phyloP scores from a whole-genome alignment of 2,329 filamentous ascomycete species.

The Fonsecaea erecta region DNA sequence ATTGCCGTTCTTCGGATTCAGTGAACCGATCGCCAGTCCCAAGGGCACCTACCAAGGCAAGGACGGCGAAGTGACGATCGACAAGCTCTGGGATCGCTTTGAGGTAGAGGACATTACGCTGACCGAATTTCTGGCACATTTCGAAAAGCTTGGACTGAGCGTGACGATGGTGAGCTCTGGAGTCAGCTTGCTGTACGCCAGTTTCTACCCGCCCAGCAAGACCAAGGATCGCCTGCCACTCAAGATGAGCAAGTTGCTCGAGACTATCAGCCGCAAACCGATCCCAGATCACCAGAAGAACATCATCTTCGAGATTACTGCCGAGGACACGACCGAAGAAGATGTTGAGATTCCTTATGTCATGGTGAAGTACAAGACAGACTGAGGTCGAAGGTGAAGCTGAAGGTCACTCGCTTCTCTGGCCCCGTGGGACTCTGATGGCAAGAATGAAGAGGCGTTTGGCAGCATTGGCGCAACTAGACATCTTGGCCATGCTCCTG shows the following conservation, averaged over 20 bases:
- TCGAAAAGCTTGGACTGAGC: slow-evolving; percentile 77
- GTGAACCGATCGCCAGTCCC: slow-evolving; percentile 90
- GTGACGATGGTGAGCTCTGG: slow-evolving; percentile 97
- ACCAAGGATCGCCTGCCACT: slow-evolving; percentile 80
- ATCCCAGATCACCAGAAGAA: slow-evolving; percentile 92
- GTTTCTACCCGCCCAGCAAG: slow-evolving; percentile 84
- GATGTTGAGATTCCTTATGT: slow-evolving; percentile 98
- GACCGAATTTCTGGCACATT: slow-evolving; percentile 79
- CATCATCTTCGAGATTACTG: slow-evolving; percentile 94
- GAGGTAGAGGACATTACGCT: slow-evolving; percentile 82
- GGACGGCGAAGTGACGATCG: slow-evolving; percentile 78
- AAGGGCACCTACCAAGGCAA: slow-evolving; percentile 88
- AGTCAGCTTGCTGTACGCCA: slow-evolving; percentile 90
- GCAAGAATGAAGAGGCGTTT: background rate
- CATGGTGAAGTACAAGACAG: slow-evolving; percentile 71
- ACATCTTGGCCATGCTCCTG: background rate
- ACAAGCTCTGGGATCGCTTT: slow-evolving; percentile 98
- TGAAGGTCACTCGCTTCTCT: background rate
- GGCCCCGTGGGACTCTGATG: background rate
- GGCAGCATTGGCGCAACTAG: background rate
- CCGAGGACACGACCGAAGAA: slow-evolving; percentile 84
- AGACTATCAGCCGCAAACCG: slow-evolving; percentile 87
- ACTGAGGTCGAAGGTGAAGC: background rate
- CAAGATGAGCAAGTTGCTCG: slow-evolving; percentile 86
- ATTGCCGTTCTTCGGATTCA: slow-evolving; percentile 97